These are phyloP conservation scores for Blastobotrys arbuscula DNA, from an alignment of 1,139 yeast genomes.

Conservation along the genomic window DNA sequence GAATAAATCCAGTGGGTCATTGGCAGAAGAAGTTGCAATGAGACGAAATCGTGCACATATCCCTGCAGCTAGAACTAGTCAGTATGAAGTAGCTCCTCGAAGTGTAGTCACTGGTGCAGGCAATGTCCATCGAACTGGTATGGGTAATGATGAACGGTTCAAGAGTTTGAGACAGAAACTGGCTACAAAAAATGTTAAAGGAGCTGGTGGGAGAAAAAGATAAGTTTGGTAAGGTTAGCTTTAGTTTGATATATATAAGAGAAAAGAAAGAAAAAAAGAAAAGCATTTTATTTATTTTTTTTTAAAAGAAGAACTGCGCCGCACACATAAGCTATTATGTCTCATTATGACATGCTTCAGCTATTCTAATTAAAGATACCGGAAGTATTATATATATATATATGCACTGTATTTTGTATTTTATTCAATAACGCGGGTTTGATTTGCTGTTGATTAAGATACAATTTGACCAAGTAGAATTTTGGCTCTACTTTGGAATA, in stretches of 20 bases:
- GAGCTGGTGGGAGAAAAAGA: conserved; percentile 15
- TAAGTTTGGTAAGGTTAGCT: too few species aligned
- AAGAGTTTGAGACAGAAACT: conserved; percentile 60
- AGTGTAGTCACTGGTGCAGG: conserved; percentile 52
- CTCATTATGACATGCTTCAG: too few species aligned
- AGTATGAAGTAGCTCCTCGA: conserved; percentile 86
- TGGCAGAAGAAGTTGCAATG: conserved; percentile 85
- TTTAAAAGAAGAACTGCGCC: too few species aligned
- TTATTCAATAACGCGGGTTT: too few species aligned
- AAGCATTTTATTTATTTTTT: neutral
- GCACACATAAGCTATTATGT: too few species aligned
- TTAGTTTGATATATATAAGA: too few species aligned
- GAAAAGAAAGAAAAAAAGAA: neutral
- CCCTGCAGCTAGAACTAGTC: conserved; percentile 82
- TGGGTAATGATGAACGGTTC: conserved; percentile 60
- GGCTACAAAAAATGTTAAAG: conserved; percentile 43
- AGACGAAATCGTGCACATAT: conserved; percentile 87
- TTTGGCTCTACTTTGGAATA: too few species aligned
- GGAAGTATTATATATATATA: too few species aligned
- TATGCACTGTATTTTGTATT: too few species aligned
- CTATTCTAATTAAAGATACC: too few species aligned
- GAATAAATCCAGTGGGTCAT: conserved; percentile 16
- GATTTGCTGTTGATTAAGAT: too few species aligned
- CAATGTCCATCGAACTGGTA: conserved; percentile 32
- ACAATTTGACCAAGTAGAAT: too few species aligned